A percentile compares a stretch with the other conserved stretches of the same genome.
Evolutionary conservation across 2,329 filamentous ascomycete species (phyloP).

Genomic region (Diaporthe ilicicola): DNA sequence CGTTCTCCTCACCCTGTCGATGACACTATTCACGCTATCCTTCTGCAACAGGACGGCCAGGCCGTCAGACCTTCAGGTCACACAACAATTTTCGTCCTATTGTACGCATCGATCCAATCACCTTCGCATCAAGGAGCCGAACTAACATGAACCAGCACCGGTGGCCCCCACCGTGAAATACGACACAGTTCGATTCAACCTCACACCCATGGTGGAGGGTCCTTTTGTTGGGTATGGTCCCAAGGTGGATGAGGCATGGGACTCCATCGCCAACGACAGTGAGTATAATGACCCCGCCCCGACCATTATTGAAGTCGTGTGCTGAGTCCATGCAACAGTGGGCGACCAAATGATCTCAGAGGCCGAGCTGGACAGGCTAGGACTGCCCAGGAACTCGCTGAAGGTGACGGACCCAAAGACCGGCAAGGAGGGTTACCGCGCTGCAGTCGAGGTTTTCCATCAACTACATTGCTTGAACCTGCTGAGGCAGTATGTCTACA

Average conservation of each 20-base stretch:
- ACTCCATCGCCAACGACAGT: slow-evolving; percentile 58
- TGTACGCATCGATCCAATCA: slow-evolving; percentile 30
- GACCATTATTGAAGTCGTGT: slow-evolving; percentile 20
- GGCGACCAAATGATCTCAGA: slow-evolving; percentile 68
- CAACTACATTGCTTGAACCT: slow-evolving; percentile 62
- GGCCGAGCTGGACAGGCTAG: slow-evolving; percentile 61
- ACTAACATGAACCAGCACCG: slow-evolving; percentile 49
- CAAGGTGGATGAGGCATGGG: slow-evolving; percentile 66
- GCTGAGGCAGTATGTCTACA: slow-evolving; percentile 56
- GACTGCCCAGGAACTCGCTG: slow-evolving; percentile 61
- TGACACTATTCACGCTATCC: slow-evolving; percentile 51
- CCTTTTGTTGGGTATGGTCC: slow-evolving; percentile 64
- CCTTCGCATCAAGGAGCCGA: not conserved
- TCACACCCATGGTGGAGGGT: slow-evolving; percentile 55
- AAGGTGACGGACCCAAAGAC: slow-evolving; percentile 64
- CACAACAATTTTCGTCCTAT: slow-evolving; percentile 53
- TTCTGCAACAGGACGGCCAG: slow-evolving; percentile 48
- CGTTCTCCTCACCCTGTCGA: slow-evolving; percentile 49
- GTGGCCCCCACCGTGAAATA: slow-evolving; percentile 57
- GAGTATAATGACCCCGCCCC: slow-evolving; percentile 29
- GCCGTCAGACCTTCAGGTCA: slow-evolving; percentile 44
- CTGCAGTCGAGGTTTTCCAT: slow-evolving; percentile 67
- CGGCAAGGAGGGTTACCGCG: slow-evolving; percentile 66
- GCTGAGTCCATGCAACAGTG: slow-evolving; percentile 46
- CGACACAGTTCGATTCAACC: slow-evolving; percentile 58